These are phyloP conservation scores for Pseudodiploospora longispora DNA, from an alignment of 2,329 filamentous ascomycete species.

Conservation along the genomic window DNA sequence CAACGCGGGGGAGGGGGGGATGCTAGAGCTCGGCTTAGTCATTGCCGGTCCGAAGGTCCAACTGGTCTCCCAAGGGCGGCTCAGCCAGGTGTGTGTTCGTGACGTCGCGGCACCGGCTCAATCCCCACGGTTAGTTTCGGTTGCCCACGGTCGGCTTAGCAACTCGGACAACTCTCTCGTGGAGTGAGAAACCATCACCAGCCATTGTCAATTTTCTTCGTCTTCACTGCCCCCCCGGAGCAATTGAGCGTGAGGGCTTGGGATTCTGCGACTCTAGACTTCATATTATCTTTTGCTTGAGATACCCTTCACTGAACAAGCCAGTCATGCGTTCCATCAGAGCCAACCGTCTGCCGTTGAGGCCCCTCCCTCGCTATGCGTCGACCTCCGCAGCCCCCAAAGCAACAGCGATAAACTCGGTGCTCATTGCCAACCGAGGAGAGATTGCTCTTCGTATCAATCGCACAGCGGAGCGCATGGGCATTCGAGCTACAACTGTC, in stretches of 20 bases:
- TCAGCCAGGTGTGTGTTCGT: neutral
- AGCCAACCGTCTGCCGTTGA: constrained; percentile 40
- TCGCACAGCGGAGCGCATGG: constrained; percentile 76
- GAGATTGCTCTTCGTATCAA: constrained; percentile 95
- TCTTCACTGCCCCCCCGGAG: too few species aligned
- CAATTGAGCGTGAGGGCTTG: too few species aligned
- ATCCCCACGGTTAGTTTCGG: constrained; percentile 6
- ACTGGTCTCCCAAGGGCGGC: neutral
- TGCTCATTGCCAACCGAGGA: constrained; percentile 92
- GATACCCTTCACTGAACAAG: too few species aligned
- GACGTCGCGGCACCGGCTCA: neutral
- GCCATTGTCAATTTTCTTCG: too few species aligned
- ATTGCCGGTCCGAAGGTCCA: neutral
- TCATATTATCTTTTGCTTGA: too few species aligned
- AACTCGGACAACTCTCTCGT: neutral
- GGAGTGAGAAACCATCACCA: neutral
- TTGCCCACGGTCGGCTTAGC: constrained; percentile 4
- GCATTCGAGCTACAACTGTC: constrained; percentile 86
- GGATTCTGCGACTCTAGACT: too few species aligned
- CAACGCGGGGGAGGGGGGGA: neutral
- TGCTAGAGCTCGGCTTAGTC: neutral
- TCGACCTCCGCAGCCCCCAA: constrained; percentile 26
- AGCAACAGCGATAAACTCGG: constrained; percentile 56
- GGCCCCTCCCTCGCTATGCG: constrained; percentile 31
- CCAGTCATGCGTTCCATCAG: constrained; percentile 48